These are phyloP conservation scores for Xylaria sp. DNA, from an alignment of 2,329 filamentous ascomycete genomes.

Conservation along the genomic window DNA sequence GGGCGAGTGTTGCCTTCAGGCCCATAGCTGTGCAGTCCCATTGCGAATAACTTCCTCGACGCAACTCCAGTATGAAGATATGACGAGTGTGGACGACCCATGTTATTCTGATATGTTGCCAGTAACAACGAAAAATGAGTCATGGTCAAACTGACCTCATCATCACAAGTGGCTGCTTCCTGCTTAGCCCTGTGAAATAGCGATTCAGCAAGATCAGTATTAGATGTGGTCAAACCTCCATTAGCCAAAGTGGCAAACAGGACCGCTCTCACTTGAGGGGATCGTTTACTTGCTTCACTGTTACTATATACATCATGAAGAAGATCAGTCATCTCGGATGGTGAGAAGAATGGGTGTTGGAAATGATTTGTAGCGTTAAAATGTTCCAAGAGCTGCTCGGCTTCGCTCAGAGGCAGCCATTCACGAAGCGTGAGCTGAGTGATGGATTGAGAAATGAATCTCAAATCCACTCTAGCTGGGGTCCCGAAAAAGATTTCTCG, in stretches of 20 bases:
- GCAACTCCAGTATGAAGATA: slow-evolving; percentile 28
- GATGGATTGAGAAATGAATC: neutral
- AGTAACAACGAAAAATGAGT: slow-evolving; percentile 25
- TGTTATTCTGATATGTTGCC: slow-evolving; percentile 27
- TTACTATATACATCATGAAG: slow-evolving; percentile 21
- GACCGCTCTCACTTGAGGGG: slow-evolving; percentile 17
- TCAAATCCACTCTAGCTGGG: slow-evolving; percentile 21
- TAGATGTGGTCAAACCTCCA: slow-evolving; percentile 14
- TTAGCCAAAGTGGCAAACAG: slow-evolving; percentile 18
- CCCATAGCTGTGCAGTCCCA: slow-evolving; percentile 25
- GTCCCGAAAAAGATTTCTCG: slow-evolving; percentile 26
- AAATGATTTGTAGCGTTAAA: slow-evolving; percentile 24
- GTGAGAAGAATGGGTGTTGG: slow-evolving; percentile 21
- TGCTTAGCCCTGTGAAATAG: slow-evolving; percentile 23
- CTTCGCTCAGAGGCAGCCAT: slow-evolving; percentile 19
- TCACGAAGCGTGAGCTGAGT: slow-evolving; percentile 9
- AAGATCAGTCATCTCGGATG: slow-evolving; percentile 11
- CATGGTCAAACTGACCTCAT: slow-evolving; percentile 28
- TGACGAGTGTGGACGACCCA: slow-evolving; percentile 26
- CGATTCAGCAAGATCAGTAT: slow-evolving; percentile 25
- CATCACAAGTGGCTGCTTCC: slow-evolving; percentile 18
- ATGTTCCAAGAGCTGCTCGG: slow-evolving; percentile 9
- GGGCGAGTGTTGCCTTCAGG: neutral
- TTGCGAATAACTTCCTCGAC: slow-evolving; percentile 21
- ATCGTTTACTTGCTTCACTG: neutral